Base-by-base conservation (phyloP, 2,329 filamentous ascomycete species). In the Fusarium vanettenii region DNA sequence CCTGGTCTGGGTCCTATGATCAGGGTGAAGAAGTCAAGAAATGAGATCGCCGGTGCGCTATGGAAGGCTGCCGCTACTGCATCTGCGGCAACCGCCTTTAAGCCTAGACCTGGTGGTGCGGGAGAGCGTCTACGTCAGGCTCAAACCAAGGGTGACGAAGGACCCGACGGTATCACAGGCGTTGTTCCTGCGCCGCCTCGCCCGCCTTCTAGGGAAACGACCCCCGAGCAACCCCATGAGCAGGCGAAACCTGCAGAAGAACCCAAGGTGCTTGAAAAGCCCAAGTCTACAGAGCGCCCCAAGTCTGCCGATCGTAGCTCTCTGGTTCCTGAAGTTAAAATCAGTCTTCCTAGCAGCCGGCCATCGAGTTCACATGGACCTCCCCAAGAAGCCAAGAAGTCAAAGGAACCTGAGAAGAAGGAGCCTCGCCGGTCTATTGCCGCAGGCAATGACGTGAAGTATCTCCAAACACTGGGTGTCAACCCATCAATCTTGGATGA, bases 161-260 rank as follows among this genome's bases (percentile, higher is more conserved):
- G 93, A 6, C 93, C 95, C 8, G 95, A 98, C 84, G 96, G 95
- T 3, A 97, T 98, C 74, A 97, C 93, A 14, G 90, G 92, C 43
- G 95, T 98, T 41, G 93, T 98, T 25, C 94, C 94, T 27, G 94
- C 95, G 5, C 95, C 95, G 3, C 89, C 86, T 16, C 85, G 87
- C 33, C 85, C 87, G 1, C 75, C 80, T 10, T 84, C 85, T 4
- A 69, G 79, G 73, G 76, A 67, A 8, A 45, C 62, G n/a, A 52
- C 81, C 65, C 64, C 75, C 81, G 76, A 81, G 39, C 60, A 72
- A 20, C 37, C 69, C 11, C 65, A 63, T 16, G 67, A 72, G 37
- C 31, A 63, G 3, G 39, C 31, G 4, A 50, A 41, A 55, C 25
- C 43, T 52, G 13, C n/a, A 18, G 52, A 59, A 18, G 35, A 65